Evolutionary conservation across 257 asterid genomes (phyloP), one percentile per base, ranked within the genome.

Genomic region (Solanum pennellii): DNA sequence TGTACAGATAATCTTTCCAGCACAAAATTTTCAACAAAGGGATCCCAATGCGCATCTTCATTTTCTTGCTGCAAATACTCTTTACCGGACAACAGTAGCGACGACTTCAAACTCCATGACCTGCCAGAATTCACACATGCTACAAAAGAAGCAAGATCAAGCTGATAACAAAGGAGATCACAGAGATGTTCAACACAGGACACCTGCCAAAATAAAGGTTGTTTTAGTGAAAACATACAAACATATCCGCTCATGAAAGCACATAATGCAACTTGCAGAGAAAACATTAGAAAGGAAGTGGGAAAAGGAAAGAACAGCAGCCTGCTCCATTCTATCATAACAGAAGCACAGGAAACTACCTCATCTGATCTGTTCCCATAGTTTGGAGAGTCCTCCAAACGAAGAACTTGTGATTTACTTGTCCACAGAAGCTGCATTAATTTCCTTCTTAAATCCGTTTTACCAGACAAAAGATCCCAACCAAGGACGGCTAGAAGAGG

Each of bases 401-500:
- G 95, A 90, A 97, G 94, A 82, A 91, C 93, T 93, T 95, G 98
- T 87, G 98, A 95, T 95, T 97, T 95, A 90, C 96, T 94, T 60
- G 97, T 95, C 99, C 99, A 97, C 79, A 97, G 87, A 85, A 94
- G 91, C 91, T 95, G 97, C 98, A 97, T 93, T 86, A 97, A 88
- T 89, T 92, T 93, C 91, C 98, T 94, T 88, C 98, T 95, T 89
- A 92, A 82, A 86, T 89, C 89, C 20, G 98, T 94, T 91, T 93
- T 97, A 31, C 98, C 97, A 88, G 98, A 95, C 89, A 97, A 93
- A 86, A 97, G 93, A 92, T 97, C 99, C 99, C 99, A 97, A 83
- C 99, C 98, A 94, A 97, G 93, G 87, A 93, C 98, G 83, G 99
- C 97, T 84, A 94, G 96, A 89, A 97, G 93, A 87, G 99, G 99